Evolutionary conservation across 2,329 filamentous ascomycete species (phyloP).

Genomic region (Phoma sp.): DNA sequence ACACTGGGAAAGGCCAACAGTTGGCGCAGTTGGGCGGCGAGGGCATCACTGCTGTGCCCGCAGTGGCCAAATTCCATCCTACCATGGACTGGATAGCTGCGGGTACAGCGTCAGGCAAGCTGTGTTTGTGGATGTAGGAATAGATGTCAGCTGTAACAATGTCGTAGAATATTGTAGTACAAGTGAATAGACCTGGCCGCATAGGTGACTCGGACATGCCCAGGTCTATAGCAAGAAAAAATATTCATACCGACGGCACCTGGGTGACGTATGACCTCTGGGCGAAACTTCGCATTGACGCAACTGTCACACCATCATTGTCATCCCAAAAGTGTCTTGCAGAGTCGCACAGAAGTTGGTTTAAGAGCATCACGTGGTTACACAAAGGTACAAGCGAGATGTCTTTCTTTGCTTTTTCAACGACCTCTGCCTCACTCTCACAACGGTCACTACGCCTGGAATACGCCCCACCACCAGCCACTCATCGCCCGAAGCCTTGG

Average conservation of each 20-base stretch:
- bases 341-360: background rate
- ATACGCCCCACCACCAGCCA: background rate
- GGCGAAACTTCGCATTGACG: background rate
- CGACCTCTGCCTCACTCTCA: background rate
- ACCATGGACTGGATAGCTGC: conserved; percentile 89
- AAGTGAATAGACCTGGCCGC: no score
- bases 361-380: conserved; percentile 4
- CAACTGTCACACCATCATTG: background rate
- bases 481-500: background rate
- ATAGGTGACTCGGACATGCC: background rate
- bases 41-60: conserved; percentile 91
- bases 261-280: background rate
- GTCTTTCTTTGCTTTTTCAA: background rate
- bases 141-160: no score
- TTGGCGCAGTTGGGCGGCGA: conserved; percentile 87
- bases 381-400: conserved; percentile 11
- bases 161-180: no score
- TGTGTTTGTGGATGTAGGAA: conserved; percentile 82
- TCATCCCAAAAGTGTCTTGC: background rate
- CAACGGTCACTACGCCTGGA: background rate
- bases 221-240: background rate
- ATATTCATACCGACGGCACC: background rate
- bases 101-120: conserved; percentile 88
- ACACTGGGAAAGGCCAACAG: conserved; percentile 80
- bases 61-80: conserved; percentile 89